These are phyloP conservation scores for Oryza officinalis DNA, from an alignment of 176 grass and related monocot genomes.

Conservation along the genomic window DNA sequence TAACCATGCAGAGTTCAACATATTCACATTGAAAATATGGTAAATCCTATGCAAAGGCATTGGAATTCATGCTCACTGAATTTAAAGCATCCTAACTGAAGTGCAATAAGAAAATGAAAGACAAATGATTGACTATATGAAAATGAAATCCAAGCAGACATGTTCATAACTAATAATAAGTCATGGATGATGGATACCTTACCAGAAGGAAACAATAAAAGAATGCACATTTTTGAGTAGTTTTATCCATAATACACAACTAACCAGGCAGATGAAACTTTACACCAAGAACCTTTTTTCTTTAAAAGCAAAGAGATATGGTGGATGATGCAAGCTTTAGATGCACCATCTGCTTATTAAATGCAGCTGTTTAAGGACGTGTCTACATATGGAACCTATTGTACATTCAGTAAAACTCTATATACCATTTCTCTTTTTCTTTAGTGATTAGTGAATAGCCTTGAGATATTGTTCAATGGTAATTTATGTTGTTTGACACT, in stretches of 20 bases:
- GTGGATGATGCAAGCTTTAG: not conserved
- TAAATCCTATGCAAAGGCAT: conserved; percentile 4
- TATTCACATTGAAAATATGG: not conserved
- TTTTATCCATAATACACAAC: not conserved
- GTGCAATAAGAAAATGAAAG: not conserved
- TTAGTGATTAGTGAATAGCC: not conserved
- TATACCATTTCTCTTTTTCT: not conserved
- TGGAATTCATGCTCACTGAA: not conserved
- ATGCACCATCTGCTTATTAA: not conserved
- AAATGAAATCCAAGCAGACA: conserved; percentile 13
- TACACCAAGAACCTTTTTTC: not conserved
- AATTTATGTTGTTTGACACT: not conserved
- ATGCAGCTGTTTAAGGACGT: not conserved
- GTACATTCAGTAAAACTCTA: not conserved
- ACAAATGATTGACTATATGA: not conserved
- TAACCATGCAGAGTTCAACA: not conserved
- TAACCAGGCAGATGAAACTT: conserved; percentile 14
- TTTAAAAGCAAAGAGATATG: not conserved
- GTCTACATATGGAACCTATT: not conserved
- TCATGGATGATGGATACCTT: not conserved
- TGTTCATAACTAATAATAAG: not conserved
- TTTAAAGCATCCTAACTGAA: not conserved
- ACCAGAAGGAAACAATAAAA: not conserved
- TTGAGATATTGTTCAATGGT: not conserved
- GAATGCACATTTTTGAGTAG: not conserved